A percentile compares a stretch with the other conserved stretches of the same genome.
phyloP scores from a whole-genome alignment of 2,329 filamentous ascomycete species.

The Trichoderma guizhouense region DNA sequence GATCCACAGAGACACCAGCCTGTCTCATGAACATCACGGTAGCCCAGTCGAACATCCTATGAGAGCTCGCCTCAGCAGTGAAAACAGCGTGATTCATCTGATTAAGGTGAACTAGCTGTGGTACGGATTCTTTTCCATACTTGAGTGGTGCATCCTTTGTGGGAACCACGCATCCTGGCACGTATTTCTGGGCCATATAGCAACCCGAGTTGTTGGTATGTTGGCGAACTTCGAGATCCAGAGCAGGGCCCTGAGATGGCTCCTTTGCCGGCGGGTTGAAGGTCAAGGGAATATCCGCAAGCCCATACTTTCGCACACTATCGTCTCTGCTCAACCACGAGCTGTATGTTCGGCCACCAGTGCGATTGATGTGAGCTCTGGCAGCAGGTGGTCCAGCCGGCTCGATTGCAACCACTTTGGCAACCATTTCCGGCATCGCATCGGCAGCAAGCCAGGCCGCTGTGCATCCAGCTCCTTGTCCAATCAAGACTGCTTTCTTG shows the following conservation, averaged over 20 bases:
- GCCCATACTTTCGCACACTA: constrained; percentile 35
- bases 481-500: constrained; percentile 43
- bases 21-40: constrained; percentile 51
- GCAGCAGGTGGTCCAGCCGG: constrained; percentile 52
- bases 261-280: constrained; percentile 36
- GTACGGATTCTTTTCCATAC: constrained; percentile 18
- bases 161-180: not conserved
- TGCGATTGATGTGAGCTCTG: constrained; percentile 9
- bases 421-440: constrained; percentile 43
- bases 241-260: not conserved
- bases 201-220: not conserved
- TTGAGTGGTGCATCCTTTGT: not conserved
- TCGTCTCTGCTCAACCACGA: constrained; percentile 27
- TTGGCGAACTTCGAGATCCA: not conserved
- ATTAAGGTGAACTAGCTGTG: constrained; percentile 46
- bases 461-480: constrained; percentile 48
- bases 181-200: not conserved
- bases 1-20: constrained; percentile 44
- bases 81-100: constrained; percentile 48
- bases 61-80: constrained; percentile 52
- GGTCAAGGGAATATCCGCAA: constrained; percentile 41
- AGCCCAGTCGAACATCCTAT: constrained; percentile 53
- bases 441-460: constrained; percentile 50
- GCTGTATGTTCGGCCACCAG: constrained; percentile 20
- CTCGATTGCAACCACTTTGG: constrained; percentile 49